These are phyloP conservation scores for Trichosporon sp. DNA, from an alignment of 1,284 basidiomycete genomes.

Conservation along the genomic window DNA sequence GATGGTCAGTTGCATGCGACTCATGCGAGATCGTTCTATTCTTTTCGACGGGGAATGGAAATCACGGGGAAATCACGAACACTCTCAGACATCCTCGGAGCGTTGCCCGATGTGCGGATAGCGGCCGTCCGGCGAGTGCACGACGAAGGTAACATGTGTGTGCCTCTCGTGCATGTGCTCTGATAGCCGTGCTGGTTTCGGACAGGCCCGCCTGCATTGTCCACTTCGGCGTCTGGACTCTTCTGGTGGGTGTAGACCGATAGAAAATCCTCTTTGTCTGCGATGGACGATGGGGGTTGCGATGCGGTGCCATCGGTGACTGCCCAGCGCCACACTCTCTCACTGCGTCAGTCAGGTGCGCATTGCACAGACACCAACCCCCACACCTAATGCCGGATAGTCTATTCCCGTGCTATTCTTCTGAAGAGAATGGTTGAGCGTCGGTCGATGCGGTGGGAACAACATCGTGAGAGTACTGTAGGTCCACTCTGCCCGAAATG, in stretches of 20 bases:
- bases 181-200: neutral
- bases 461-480: neutral
- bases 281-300: too few species aligned
- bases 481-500: neutral
- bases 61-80: too few species aligned
- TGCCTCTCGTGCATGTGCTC: neutral
- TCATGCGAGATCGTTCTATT: neutral
- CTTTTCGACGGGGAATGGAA: neutral
- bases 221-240: neutral
- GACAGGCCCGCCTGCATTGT: neutral
- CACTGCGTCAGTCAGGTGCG: neutral
- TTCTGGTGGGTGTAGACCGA: too few species aligned
- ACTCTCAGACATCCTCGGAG: too few species aligned
- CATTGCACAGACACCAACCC: neutral
- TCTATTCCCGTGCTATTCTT: neutral
- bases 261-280: too few species aligned
- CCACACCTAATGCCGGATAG: neutral
- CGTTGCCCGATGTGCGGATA: too few species aligned
- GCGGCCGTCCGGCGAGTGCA: too few species aligned
- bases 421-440: too few species aligned
- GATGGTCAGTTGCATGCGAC: too few species aligned
- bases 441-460: neutral
- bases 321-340: neutral
- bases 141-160: neutral
- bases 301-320: neutral